phyloP scores from a whole-genome alignment of 2,329 filamentous ascomycete species.

The Chrysoporthe cubensis region DNA sequence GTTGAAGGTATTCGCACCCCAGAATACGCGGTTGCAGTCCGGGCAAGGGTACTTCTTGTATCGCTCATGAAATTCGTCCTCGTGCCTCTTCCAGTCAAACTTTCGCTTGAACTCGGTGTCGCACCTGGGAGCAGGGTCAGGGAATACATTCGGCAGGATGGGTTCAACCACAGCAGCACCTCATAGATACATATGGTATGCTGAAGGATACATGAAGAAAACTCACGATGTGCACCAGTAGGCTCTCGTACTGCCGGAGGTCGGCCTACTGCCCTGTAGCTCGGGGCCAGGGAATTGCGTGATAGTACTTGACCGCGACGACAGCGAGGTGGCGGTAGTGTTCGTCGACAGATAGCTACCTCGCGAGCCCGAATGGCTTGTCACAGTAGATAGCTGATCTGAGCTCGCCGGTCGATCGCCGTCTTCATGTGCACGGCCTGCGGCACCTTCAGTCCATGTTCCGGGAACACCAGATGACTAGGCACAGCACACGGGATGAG shows the following conservation, averaged over 20 bases:
- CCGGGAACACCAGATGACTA: slow-evolving; percentile 10
- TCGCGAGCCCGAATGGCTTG: slow-evolving; percentile 51
- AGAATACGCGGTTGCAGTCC: slow-evolving; percentile 70
- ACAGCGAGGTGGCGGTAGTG: slow-evolving; percentile 37
- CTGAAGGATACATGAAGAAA: not conserved
- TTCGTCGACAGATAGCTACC: slow-evolving; percentile 48
- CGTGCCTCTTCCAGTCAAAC: slow-evolving; percentile 71
- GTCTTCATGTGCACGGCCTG: slow-evolving; percentile 20
- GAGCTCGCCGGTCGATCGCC: slow-evolving; percentile 25
- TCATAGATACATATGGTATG: not conserved
- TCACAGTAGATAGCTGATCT: slow-evolving; percentile 28
- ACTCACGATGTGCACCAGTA: slow-evolving; percentile 60
- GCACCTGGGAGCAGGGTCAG: slow-evolving; percentile 48
- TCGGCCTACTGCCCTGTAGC: slow-evolving; percentile 41
- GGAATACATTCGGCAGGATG: not conserved
- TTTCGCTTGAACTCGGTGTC: slow-evolving; percentile 70
- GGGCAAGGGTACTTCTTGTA: slow-evolving; percentile 70
- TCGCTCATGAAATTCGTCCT: slow-evolving; percentile 71
- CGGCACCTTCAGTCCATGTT: slow-evolving; percentile 13
- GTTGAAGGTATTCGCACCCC: slow-evolving; percentile 70
- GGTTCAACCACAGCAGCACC: no score
- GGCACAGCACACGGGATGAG: not conserved
- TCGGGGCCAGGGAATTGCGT: slow-evolving; percentile 40
- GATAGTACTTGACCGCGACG: slow-evolving; percentile 40
- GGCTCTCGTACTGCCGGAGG: slow-evolving; percentile 45